A percentile compares a stretch with the other conserved stretches of the same genome.
These are phyloP conservation scores for Colletotrichum sp. DNA, from an alignment of 2,329 filamentous ascomycete species.

Conservation along the genomic window DNA sequence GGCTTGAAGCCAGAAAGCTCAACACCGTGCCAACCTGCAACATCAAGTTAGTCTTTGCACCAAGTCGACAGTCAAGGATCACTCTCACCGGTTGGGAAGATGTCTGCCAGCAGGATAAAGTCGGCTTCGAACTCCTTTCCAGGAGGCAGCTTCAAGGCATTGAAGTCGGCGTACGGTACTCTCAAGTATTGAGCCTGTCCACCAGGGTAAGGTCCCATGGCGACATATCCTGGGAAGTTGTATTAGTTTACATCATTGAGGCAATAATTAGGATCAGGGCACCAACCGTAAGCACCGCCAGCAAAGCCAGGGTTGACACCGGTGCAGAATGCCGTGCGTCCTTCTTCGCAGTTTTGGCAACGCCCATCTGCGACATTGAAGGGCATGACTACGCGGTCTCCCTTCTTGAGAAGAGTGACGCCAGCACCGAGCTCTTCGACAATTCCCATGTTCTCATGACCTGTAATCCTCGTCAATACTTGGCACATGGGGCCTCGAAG, in stretches of 20 bases:
- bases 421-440: conserved; percentile 60
- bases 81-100: conserved; percentile 35
- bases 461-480: conserved; percentile 12
- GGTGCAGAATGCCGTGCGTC: conserved; percentile 69
- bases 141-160: conserved; percentile 64
- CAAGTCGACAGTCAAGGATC: neutral
- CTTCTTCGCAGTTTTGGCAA: conserved; percentile 69
- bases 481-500: neutral
- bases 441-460: conserved; percentile 67
- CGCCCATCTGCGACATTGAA: conserved; percentile 70
- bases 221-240: conserved; percentile 53
- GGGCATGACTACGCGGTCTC: conserved; percentile 68
- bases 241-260: neutral
- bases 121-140: conserved; percentile 67
- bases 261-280: neutral
- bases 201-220: conserved; percentile 58
- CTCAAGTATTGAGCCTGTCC: conserved; percentile 68
- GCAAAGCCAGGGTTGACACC: conserved; percentile 49
- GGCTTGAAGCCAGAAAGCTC: conserved; percentile 62
- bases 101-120: conserved; percentile 53
- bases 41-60: neutral
- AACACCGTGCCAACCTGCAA: conserved; percentile 59
- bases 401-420: conserved; percentile 65
- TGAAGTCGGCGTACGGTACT: conserved; percentile 72
- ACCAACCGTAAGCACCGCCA: conserved; percentile 35